Conservation (phyloP, 164 flowering plant genomes). For the Saururus chinensis region DNA sequence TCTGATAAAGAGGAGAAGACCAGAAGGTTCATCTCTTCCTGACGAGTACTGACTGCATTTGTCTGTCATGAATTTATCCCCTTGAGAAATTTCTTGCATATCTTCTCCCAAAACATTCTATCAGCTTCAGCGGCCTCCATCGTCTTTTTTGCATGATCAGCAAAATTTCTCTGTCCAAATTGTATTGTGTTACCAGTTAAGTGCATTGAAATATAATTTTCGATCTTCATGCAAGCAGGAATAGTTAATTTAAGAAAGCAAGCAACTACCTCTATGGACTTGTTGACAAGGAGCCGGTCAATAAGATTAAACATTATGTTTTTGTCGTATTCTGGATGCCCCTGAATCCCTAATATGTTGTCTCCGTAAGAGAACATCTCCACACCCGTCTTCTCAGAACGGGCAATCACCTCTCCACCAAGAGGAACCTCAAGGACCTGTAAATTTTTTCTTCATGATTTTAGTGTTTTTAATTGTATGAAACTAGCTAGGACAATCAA, state of each 20-base stretch:
- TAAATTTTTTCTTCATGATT: too few species aligned
- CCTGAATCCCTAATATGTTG: conserved; percentile 70
- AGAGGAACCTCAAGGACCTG: conserved; percentile 55
- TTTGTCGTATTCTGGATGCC: conserved; percentile 76
- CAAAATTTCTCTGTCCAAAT: conserved; percentile 40
- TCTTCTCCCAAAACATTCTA: conserved; percentile 40
- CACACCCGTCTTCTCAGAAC: conserved; percentile 59
- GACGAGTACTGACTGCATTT: too few species aligned
- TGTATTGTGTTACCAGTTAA: too few species aligned
- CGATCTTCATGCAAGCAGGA: too few species aligned
- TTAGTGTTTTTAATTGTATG: too few species aligned
- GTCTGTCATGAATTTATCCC: too few species aligned
- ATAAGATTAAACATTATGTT: conserved; percentile 52
- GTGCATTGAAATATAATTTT: too few species aligned
- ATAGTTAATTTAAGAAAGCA: too few species aligned
- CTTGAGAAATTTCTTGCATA: conserved; percentile 53
- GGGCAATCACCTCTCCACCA: conserved; percentile 57
- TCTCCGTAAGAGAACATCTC: conserved; percentile 65
- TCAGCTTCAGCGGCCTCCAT: conserved; percentile 47
- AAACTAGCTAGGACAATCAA: too few species aligned
- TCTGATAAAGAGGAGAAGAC: too few species aligned
- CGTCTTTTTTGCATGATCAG: conserved; percentile 35
- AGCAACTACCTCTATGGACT: conserved; percentile 47
- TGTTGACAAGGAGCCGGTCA: conserved; percentile 41
- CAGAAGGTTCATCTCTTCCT: too few species aligned